Percentiles rank a stretch among this genome's conserved stretches.
These are phyloP conservation scores for Penicillium fimorum DNA, from an alignment of 495 filamentous ascomycete species.

Conservation along the genomic window DNA sequence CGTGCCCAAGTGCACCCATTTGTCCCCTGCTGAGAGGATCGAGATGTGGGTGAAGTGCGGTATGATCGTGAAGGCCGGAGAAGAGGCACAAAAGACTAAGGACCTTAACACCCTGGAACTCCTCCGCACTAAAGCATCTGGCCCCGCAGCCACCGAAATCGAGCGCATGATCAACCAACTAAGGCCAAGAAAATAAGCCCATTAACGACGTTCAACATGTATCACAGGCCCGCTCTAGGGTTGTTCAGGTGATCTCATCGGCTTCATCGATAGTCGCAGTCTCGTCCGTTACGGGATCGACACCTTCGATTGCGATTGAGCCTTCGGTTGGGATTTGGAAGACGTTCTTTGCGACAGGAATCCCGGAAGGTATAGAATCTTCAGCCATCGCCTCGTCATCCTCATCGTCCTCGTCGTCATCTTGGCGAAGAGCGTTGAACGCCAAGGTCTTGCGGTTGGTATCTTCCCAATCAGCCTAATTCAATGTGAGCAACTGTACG, in stretches of 20 bases:
- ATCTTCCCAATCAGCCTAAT: slow-evolving; percentile 45
- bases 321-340: slow-evolving; percentile 12
- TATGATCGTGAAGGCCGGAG: slow-evolving; percentile 82
- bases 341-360: slow-evolving; percentile 17
- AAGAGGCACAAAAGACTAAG: slow-evolving; percentile 83
- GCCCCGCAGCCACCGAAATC: slow-evolving; percentile 54
- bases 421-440: slow-evolving; percentile 33
- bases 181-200: slow-evolving; percentile 45
- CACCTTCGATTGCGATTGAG: not conserved
- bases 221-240: slow-evolving; percentile 6
- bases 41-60: slow-evolving; percentile 98
- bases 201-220: slow-evolving; percentile 11
- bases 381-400: slow-evolving; percentile 38
- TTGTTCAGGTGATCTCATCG: slow-evolving; percentile 46
- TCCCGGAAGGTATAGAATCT: slow-evolving; percentile 21
- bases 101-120: slow-evolving; percentile 67
- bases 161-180: slow-evolving; percentile 61
- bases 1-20: slow-evolving; percentile 77
- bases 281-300: slow-evolving; percentile 21
- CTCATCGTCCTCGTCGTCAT: slow-evolving; percentile 24
- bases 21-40: slow-evolving; percentile 64
- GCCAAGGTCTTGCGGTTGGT: slow-evolving; percentile 36
- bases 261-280: slow-evolving; percentile 35
- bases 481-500: slow-evolving; percentile 22
- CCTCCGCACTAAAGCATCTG: slow-evolving; percentile 56